Percentiles rank a stretch among this genome's conserved stretches.
Conservation (phyloP, 257 asterid species). For the Lavandula angustifolia region DNA sequence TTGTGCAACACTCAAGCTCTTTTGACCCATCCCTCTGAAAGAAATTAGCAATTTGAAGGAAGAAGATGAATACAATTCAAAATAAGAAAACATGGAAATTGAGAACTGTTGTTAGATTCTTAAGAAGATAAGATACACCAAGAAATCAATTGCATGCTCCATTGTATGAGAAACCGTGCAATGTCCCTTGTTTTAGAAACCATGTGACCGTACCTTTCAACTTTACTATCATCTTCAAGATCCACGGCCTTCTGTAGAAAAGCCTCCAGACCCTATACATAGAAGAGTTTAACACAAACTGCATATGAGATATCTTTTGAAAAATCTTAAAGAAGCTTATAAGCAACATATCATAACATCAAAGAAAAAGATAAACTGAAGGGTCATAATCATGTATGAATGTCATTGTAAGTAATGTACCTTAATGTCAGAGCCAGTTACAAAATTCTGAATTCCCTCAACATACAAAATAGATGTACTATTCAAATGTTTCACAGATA, state of each 20-base stretch:
- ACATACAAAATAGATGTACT: constrained; percentile 52
- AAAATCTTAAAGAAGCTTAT: constrained; percentile 27
- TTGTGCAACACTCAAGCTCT: constrained; percentile 67
- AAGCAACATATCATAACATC: not conserved
- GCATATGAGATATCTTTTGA: constrained; percentile 27
- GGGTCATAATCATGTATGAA: constrained; percentile 14
- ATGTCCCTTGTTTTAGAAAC: constrained; percentile 20
- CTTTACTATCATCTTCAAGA: constrained; percentile 80
- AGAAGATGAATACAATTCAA: constrained; percentile 34
- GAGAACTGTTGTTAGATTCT: constrained; percentile 13
- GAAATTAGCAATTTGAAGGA: constrained; percentile 36
- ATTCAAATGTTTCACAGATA: constrained; percentile 46
- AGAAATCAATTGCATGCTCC: constrained; percentile 13
- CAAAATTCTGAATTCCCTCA: constrained; percentile 77
- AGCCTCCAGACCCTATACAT: constrained; percentile 79
- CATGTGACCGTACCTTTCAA: constrained; percentile 54
- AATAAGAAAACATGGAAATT: constrained; percentile 9
- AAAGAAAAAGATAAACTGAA: constrained; percentile 11
- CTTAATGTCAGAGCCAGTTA: constrained; percentile 84
- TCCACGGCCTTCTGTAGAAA: constrained; percentile 84
- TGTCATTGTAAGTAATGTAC: constrained; percentile 38
- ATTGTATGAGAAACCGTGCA: constrained; percentile 8
- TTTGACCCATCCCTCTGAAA: constrained; percentile 66
- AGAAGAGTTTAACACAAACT: constrained; percentile 33
- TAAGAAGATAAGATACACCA: constrained; percentile 11